A percentile compares a stretch with the other conserved stretches of the same genome.
phyloP scores from a whole-genome alignment of 306 rosid genomes.

The Albizia julibrissin region DNA sequence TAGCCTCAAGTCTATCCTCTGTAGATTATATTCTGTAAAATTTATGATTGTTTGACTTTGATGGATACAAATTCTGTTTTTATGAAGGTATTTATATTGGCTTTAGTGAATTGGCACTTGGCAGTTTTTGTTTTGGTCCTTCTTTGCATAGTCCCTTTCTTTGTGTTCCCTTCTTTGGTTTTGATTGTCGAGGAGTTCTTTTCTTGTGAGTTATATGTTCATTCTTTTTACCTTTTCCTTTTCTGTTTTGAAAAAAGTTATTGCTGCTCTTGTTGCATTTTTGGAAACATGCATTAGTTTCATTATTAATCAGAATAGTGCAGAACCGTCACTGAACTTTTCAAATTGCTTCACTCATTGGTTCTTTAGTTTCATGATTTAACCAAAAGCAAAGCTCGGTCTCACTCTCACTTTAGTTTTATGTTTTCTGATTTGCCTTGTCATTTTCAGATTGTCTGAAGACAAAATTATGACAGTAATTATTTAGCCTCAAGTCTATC shows the following conservation, averaged over 20 bases:
- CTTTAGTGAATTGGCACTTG: background rate
- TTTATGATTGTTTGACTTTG: conserved; percentile 13
- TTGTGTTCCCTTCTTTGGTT: background rate
- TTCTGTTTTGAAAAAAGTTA: background rate
- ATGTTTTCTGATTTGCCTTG: too few species aligned
- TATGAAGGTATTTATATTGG: background rate
- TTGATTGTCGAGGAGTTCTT: background rate
- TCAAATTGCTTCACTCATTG: too few species aligned
- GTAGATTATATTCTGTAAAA: too few species aligned
- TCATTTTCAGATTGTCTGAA: too few species aligned
- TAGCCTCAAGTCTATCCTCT: too few species aligned
- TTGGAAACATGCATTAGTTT: conserved; percentile 4
- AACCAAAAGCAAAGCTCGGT: too few species aligned
- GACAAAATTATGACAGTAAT: too few species aligned
- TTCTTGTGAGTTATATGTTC: background rate
- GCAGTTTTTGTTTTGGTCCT: background rate
- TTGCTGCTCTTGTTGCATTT: conserved; percentile 26
- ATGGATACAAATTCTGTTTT: background rate
- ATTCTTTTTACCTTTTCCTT: background rate
- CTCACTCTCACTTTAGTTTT: too few species aligned
- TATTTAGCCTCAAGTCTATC: too few species aligned
- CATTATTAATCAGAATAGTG: conserved; percentile 6
- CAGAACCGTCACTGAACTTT: background rate
- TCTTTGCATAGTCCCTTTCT: conserved; percentile 2
- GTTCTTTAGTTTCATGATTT: too few species aligned